Evolutionary conservation across 768 basidiomycete species (phyloP), one percentile per base, ranked within the genome.

Genomic region (Holtermannia corniformis): DNA sequence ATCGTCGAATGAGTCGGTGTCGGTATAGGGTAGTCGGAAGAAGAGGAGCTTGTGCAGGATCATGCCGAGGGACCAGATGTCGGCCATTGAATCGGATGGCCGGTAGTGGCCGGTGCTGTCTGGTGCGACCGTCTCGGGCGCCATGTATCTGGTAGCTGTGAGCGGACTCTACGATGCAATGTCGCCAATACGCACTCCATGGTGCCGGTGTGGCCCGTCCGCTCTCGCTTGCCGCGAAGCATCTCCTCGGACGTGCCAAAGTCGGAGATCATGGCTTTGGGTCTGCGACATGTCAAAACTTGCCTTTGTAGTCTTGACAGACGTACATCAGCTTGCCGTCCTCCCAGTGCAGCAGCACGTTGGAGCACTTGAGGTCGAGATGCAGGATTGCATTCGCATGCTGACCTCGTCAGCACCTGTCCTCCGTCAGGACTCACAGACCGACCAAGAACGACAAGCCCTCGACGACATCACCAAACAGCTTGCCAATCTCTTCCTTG

Each of bases 41-140:
- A 95, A 97, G 0, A 93, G 74, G 56, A 97, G 78, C 63, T 90
- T 92, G 75, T 96, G 83, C 16, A 97, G 77, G 51, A 97, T 87
- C 85, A 97, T 90, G 0, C 72, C 92, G 14, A 97, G 77, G 4
- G 87, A 88, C 92, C 93, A 97, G 83, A 95, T 90, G 67, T 97
- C 92, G 3, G 86, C 80, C 64, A 91, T 91, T 0, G 88, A 87
- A 62, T 87, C 85, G 2, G 88, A 78, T 44, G 85, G 82, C 5
- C 75, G 77, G 5, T 86, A 80, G 20, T 78, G 71, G 0, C 87
- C 86, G 0, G 81, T 83, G 4, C 13, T 80, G 81, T 67, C 64
- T 0, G 81, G 80, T 2, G 82, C 81, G 0, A 97, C 76, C 0
- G 87, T 86, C 68, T 96, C 93, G 0, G 92, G 93, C 0, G 89